Evolutionary conservation across 805 yeast genomes (phyloP).

Genomic region (Tetrapisispora iriomotensis): DNA sequence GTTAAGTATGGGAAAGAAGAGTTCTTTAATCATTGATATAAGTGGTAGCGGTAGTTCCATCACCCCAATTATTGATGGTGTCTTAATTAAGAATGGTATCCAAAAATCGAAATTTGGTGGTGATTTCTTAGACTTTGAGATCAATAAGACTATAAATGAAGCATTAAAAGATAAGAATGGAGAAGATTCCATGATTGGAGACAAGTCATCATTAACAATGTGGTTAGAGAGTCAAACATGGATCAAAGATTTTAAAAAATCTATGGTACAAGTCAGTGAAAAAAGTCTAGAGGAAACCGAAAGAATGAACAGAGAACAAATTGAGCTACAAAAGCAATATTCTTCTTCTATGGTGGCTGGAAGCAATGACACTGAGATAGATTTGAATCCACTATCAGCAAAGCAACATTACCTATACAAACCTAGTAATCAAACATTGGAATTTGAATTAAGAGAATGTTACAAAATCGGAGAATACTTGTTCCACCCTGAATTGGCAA

Average conservation of each 20-base stretch:
- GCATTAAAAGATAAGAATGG: neutral
- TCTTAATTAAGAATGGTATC: slow-evolving; percentile 54
- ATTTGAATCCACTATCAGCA: slow-evolving; percentile 13
- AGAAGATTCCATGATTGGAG: neutral
- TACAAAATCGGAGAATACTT: slow-evolving; percentile 20
- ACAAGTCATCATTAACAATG: slow-evolving; percentile 9
- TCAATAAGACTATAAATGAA: slow-evolving; percentile 38
- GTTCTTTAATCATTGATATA: slow-evolving; percentile 71
- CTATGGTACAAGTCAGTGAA: slow-evolving; percentile 25
- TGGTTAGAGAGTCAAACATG: slow-evolving; percentile 25
- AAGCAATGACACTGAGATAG: slow-evolving; percentile 1
- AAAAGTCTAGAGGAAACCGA: slow-evolving; percentile 18
- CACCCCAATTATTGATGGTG: slow-evolving; percentile 72
- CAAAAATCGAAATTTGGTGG: slow-evolving; percentile 72
- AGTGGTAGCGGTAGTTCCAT: slow-evolving; percentile 64
- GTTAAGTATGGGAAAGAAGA: slow-evolving; percentile 67
- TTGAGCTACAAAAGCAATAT: slow-evolving; percentile 15
- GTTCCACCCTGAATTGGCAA: slow-evolving; percentile 20
- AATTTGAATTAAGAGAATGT: slow-evolving; percentile 19
- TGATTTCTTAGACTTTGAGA: slow-evolving; percentile 64
- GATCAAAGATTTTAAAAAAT: slow-evolving; percentile 24
- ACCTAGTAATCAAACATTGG: slow-evolving; percentile 12
- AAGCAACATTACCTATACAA: slow-evolving; percentile 16
- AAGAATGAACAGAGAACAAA: slow-evolving; percentile 19
- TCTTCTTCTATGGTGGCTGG: slow-evolving; percentile 7